Percentiles rank a stretch among this genome's conserved stretches.
phyloP scores from a whole-genome alignment of 2,329 filamentous ascomycete species.

The Xylaria sp. region DNA sequence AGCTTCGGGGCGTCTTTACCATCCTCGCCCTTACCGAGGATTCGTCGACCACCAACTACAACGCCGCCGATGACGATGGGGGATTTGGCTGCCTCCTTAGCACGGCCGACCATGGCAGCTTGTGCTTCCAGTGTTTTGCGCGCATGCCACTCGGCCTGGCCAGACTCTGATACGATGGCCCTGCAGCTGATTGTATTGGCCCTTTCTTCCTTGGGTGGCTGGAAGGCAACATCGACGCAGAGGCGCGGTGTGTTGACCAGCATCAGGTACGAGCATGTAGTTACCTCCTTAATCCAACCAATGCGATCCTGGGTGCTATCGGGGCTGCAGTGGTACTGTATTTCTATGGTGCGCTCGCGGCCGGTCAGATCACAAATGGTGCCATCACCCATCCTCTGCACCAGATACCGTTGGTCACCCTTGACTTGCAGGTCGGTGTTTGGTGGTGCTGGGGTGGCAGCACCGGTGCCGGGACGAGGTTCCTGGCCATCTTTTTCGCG shows the following conservation, averaged over 20 bases:
- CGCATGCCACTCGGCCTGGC: conserved; percentile 54
- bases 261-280: conserved; percentile 93
- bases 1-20: conserved; percentile 60
- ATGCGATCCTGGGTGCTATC: conserved; percentile 79
- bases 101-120: conserved; percentile 49
- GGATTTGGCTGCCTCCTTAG: conserved; percentile 40
- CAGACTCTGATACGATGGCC: conserved; percentile 70
- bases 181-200: conserved; percentile 82
- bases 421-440: conserved; percentile 79
- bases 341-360: conserved; percentile 82
- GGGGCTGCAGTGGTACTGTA: conserved; percentile 83
- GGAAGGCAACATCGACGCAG: conserved; percentile 87
- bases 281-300: conserved; percentile 91
- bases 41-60: conserved; percentile 61
- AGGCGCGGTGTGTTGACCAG: conserved; percentile 88
- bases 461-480: conserved; percentile 3
- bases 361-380: conserved; percentile 89
- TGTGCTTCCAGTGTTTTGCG: conserved; percentile 53
- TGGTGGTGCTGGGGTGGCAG: conserved; percentile 48
- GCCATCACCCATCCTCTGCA: conserved; percentile 81
- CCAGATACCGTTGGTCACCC: conserved; percentile 85
- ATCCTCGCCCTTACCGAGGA: conserved; percentile 60
- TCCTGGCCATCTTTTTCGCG: conserved; percentile 35
- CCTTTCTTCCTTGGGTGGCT: conserved; percentile 79
- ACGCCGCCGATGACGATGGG: conserved; percentile 62